A percentile compares a stretch with the other conserved stretches of the same genome.
Conservation (phyloP, 2,329 filamentous ascomycete species). For the Phyllosticta citrichinensis region DNA sequence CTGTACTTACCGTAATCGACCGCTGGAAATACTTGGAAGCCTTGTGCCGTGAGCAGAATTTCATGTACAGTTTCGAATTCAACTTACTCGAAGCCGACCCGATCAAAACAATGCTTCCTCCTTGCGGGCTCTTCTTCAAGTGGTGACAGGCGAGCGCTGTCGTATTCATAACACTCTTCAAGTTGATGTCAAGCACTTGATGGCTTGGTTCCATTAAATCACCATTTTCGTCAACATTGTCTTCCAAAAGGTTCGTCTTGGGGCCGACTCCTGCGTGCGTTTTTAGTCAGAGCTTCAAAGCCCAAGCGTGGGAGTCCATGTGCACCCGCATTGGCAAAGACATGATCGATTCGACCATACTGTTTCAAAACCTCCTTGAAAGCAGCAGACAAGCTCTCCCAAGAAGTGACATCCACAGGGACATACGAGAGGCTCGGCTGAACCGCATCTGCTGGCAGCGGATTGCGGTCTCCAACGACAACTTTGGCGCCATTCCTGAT, state of each 20-base stretch:
- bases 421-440: conserved; percentile 16
- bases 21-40: conserved; percentile 17
- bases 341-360: conserved; percentile 35
- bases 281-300: neutral
- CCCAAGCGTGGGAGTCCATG: neutral
- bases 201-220: conserved; percentile 20
- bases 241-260: conserved; percentile 17
- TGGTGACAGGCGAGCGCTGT: conserved; percentile 40
- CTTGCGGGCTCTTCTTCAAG: conserved; percentile 25
- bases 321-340: conserved; percentile 30
- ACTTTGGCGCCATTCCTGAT: conserved; percentile 46
- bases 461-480: conserved; percentile 44
- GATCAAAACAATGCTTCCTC: conserved; percentile 24
- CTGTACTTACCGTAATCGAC: conserved; percentile 22
- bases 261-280: conserved; percentile 15
- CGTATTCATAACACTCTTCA: conserved; percentile 42
- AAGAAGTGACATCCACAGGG: conserved; percentile 30
- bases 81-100: conserved; percentile 19
- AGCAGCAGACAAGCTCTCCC: conserved; percentile 40
- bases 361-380: conserved; percentile 40
- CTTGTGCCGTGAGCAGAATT: neutral
- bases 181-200: conserved; percentile 35
- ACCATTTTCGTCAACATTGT: conserved; percentile 20
- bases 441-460: conserved; percentile 23
- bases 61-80: neutral